Conservation (phyloP, 495 filamentous ascomycete species). For the Penicillium chermesinum region DNA sequence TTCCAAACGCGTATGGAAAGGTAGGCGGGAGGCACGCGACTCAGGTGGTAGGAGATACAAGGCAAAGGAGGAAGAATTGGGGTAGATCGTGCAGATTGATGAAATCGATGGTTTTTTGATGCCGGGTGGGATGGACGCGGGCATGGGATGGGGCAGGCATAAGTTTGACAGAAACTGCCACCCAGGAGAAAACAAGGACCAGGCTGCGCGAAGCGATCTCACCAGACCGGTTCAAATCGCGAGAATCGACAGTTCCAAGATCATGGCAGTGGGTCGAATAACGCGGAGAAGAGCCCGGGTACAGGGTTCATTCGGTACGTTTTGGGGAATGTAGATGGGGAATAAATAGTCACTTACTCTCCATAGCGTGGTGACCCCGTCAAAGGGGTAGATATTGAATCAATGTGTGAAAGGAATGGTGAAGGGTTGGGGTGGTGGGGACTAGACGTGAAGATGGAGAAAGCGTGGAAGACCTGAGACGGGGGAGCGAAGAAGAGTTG, state of each 20-base stretch:
- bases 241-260: conserved; percentile 19
- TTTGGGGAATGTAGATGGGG: conserved; percentile 11
- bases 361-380: conserved; percentile 50
- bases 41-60: conserved; percentile 21
- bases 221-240: conserved; percentile 8
- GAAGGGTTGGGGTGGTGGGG: conserved; percentile 22
- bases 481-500: conserved; percentile 24
- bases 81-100: conserved; percentile 36
- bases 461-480: conserved; percentile 13
- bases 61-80: conserved; percentile 22
- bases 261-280: conserved; percentile 43
- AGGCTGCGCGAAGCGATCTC: conserved; percentile 11
- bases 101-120: conserved; percentile 39
- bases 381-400: conserved; percentile 26
- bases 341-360: conserved; percentile 42
- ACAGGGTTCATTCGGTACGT: conserved; percentile 29
- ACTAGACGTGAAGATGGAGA: conserved; percentile 5
- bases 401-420: conserved; percentile 26
- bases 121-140: conserved; percentile 36
- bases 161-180: conserved; percentile 22
- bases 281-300: conserved; percentile 43
- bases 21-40: conserved; percentile 36
- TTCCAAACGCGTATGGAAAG: conserved; percentile 13
- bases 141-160: conserved; percentile 25
- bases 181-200: conserved; percentile 12